phyloP scores from a whole-genome alignment of 371 early-diverging fungal genomes.

The Syncephalis fuscata region DNA sequence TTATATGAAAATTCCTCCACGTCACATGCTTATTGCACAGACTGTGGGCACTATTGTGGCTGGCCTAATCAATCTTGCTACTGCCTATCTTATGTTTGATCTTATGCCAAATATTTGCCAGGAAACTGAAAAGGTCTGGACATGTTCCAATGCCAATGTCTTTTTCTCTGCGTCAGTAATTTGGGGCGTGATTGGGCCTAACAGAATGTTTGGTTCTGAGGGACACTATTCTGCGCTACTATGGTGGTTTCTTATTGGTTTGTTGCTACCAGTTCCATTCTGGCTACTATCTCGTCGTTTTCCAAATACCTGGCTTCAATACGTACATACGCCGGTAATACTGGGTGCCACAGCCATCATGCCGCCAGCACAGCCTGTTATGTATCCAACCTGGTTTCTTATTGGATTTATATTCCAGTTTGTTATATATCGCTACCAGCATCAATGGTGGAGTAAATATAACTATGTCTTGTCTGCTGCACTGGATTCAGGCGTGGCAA shows the following conservation, averaged over 20 bases:
- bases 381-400: slow-evolving; percentile 36
- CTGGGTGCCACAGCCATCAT: slow-evolving; percentile 20
- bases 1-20: slow-evolving; percentile 48
- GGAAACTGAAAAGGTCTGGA: slow-evolving; percentile 12
- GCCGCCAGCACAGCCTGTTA: slow-evolving; percentile 11
- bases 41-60: slow-evolving; percentile 26
- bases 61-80: slow-evolving; percentile 8
- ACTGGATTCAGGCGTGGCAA: slow-evolving; percentile 45
- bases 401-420: slow-evolving; percentile 48
- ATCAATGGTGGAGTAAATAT: slow-evolving; percentile 49
- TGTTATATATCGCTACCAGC: slow-evolving; percentile 24
- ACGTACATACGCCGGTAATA: slow-evolving; percentile 15
- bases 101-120: slow-evolving; percentile 13
- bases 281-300: slow-evolving; percentile 17
- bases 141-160: slow-evolving; percentile 14
- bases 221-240: slow-evolving; percentile 31
- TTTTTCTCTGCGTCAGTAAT: slow-evolving; percentile 21
- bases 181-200: slow-evolving; percentile 63
- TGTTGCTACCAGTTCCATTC: slow-evolving; percentile 32
- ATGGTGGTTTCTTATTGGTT: slow-evolving; percentile 33
- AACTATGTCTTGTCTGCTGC: slow-evolving; percentile 60
- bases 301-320: slow-evolving; percentile 11
- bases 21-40: slow-evolving; percentile 29
- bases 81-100: slow-evolving; percentile 20
- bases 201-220: slow-evolving; percentile 39